Base-by-base conservation (phyloP, 2,329 filamentous ascomycete genomes). In the Stagonosporopsis tanaceti region DNA sequence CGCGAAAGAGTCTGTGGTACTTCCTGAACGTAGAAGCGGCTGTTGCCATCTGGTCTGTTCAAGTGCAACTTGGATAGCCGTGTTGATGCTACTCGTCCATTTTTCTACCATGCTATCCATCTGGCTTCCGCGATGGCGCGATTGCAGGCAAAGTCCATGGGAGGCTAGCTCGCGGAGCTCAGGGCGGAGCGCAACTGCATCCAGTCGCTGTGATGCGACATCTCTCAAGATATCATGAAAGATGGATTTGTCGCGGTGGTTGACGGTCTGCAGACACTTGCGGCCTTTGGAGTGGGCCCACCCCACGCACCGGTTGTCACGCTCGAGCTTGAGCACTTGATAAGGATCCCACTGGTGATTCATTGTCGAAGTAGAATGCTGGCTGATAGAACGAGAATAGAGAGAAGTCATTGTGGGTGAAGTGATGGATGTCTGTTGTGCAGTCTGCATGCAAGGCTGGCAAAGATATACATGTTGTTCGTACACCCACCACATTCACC, bases 151-250 rank as follows among this genome's bases (percentile, higher is more conserved):
- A 2, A 70, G 57, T 4, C 60, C 56, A 25, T 45, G 11, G 0
- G 22, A 1, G 11, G 67, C 67, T 2, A 69, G 51, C 6, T 17
- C 15, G n/a, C 34, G 4, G 2, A 69, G 57, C 11, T 44, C n/a
- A 7, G 51, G 37, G 3, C 41, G 50, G 0, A 70, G 50, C 3
- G 14, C 20, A 9, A 47, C 42, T n/a, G 60, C 27, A 28, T 69
- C 47, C 2, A 64, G 59, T 1, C 32, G 24, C 17, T 57, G 32
- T 1, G 4, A 40, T 4, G 57, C 56, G 1, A 69, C n/a, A 2
- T 57, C 34, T 3, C 12, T 12, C 4, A 69, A 1, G 6, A 65
- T 30, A 1, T 2, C 1, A 11, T 58, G 24, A 14, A 60, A 39
- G 15, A 32, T 47, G 5, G 11, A 1, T 11, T 47, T 14, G 22